These are phyloP conservation scores for Colletotrichum spaethianum DNA, from an alignment of 2,329 filamentous ascomycete genomes.

Conservation along the genomic window DNA sequence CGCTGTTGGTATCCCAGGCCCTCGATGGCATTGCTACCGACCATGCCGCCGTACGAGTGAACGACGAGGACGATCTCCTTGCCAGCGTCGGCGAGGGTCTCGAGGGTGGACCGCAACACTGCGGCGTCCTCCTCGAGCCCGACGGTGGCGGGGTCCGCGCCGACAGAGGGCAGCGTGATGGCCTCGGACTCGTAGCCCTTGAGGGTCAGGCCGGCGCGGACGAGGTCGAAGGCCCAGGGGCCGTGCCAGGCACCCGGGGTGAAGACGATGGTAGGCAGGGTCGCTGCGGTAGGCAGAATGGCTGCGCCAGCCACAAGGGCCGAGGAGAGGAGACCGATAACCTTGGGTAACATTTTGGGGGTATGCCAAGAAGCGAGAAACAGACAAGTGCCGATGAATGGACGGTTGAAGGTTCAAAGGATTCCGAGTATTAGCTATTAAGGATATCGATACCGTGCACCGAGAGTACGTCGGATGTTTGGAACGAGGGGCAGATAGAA, in stretches of 20 bases:
- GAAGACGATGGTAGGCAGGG: constrained; percentile 50
- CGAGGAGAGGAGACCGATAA: constrained; percentile 16
- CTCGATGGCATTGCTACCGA: constrained; percentile 54
- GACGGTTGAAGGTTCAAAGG: constrained; percentile 6
- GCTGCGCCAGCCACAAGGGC: constrained; percentile 24
- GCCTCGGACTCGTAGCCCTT: constrained; percentile 52
- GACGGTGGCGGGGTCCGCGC: constrained; percentile 47
- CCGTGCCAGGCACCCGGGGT: constrained; percentile 57
- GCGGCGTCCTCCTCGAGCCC: constrained; percentile 50
- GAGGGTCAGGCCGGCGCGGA: constrained; percentile 48
- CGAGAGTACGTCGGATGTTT: not conserved
- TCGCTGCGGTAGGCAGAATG: constrained; percentile 37
- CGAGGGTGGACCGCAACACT: constrained; percentile 47
- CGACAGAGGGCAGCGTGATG: constrained; percentile 51
- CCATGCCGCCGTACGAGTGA: constrained; percentile 61
- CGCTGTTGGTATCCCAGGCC: constrained; percentile 53
- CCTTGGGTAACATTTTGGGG: constrained; percentile 22
- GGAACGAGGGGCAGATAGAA: not conserved
- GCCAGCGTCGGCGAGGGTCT: constrained; percentile 50
- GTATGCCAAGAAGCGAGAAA: not conserved
- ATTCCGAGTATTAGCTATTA: not conserved
- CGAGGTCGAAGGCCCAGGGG: constrained; percentile 48
- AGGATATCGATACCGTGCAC: not conserved
- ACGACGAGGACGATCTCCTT: constrained; percentile 58
- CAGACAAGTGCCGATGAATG: constrained; percentile 17